phyloP scores from a whole-genome alignment of 441 rosid species.

The Erodium texanum region DNA sequence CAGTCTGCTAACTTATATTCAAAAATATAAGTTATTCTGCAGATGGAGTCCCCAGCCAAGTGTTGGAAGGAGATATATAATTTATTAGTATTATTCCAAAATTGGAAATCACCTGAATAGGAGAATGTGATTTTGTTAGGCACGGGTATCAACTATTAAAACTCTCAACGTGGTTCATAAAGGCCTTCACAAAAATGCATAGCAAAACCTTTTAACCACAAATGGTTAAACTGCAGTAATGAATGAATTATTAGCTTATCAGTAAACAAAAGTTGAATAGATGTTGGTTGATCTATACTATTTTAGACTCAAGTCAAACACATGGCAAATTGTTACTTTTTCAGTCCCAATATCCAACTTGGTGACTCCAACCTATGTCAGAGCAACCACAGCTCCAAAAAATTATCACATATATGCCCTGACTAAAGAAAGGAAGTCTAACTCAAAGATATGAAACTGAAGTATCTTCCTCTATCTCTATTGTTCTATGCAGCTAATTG shows the following conservation, averaged over 20 bases:
- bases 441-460: background rate
- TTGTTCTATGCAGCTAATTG: background rate
- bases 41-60: background rate
- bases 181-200: background rate
- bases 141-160: background rate
- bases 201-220: background rate
- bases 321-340: background rate
- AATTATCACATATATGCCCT: background rate
- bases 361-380: background rate
- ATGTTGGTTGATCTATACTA: background rate
- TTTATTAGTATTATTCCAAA: constrained; percentile 1
- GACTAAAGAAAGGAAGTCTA: background rate
- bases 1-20: background rate
- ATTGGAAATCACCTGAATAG: background rate
- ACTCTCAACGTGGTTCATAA: background rate
- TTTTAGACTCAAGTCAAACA: background rate
- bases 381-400: background rate
- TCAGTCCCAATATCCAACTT: background rate
- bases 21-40: background rate
- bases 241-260: background rate
- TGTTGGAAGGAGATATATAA: background rate
- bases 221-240: background rate
- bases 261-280: background rate
- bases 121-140: background rate
- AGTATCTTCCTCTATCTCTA: background rate